phyloP scores from a whole-genome alignment of 768 basidiomycete species.

The Boletus vinaceobasis region DNA sequence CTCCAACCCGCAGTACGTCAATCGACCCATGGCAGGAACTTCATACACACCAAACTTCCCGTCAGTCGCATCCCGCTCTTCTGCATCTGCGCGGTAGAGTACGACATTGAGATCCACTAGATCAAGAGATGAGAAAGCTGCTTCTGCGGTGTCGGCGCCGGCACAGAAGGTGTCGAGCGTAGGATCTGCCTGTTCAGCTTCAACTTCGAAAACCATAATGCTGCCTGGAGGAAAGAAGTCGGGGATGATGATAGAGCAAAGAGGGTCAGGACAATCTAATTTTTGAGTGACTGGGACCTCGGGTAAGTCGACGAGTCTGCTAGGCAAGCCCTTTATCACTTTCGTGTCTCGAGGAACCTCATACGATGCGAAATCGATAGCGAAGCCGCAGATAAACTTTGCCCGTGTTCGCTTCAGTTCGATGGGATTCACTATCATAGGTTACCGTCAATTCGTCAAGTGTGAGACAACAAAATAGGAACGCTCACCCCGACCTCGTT shows the following conservation, averaged over 20 bases:
- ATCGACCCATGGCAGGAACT: slow-evolving; percentile 67
- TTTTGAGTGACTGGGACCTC: slow-evolving; percentile 58
- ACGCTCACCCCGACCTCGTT: slow-evolving; percentile 72
- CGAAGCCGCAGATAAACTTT: slow-evolving; percentile 78
- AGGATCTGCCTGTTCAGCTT: slow-evolving; percentile 68
- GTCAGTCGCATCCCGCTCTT: slow-evolving; percentile 85
- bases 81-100: slow-evolving; percentile 83
- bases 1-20: slow-evolving; percentile 92
- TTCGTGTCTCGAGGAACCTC: slow-evolving; percentile 47
- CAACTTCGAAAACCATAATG: slow-evolving; percentile 89
- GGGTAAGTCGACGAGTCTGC: slow-evolving; percentile 61
- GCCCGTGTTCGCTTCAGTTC: slow-evolving; percentile 78
- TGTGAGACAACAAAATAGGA: background rate
- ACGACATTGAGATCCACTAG: slow-evolving; percentile 87
- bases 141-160: slow-evolving; percentile 65
- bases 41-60: slow-evolving; percentile 82
- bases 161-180: slow-evolving; percentile 72
- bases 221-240: slow-evolving; percentile 94
- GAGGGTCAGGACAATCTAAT: slow-evolving; percentile 63
- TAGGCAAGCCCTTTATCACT: slow-evolving; percentile 68
- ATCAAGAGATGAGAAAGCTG: slow-evolving; percentile 69
- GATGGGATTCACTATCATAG: slow-evolving; percentile 67
- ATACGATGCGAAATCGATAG: slow-evolving; percentile 64
- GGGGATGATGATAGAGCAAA: slow-evolving; percentile 78
- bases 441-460: background rate